Evolutionary conservation across 768 basidiomycete species (phyloP).

Genomic region (Termitomyces titanicus): DNA sequence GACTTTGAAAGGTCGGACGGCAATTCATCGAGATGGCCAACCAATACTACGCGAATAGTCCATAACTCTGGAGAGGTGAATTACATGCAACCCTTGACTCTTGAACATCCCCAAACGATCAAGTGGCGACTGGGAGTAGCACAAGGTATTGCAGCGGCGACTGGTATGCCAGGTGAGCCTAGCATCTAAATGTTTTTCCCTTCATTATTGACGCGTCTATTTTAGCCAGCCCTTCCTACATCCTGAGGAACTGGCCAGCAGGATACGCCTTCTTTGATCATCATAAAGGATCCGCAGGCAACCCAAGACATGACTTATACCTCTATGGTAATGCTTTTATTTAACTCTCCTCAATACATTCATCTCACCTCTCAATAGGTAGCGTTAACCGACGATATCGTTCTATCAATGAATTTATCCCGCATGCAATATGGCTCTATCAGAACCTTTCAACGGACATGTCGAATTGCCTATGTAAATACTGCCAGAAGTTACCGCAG

Average conservation of each 20-base stretch:
- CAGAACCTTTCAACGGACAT: conserved; percentile 45
- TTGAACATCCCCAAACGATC: conserved; percentile 47
- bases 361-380: conserved; percentile 31
- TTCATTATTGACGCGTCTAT: conserved; percentile 4
- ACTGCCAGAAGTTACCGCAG: conserved; percentile 69
- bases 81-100: conserved; percentile 53
- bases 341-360: neutral
- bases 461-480: conserved; percentile 67
- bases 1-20: conserved; percentile 67
- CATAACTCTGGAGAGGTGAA: conserved; percentile 68
- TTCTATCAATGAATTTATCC: conserved; percentile 81
- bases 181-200: neutral
- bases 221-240: conserved; percentile 52
- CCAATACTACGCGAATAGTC: conserved; percentile 47
- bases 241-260: conserved; percentile 60
- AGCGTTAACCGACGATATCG: conserved; percentile 56
- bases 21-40: conserved; percentile 48
- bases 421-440: conserved; percentile 80
- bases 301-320: conserved; percentile 73
- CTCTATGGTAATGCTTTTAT: conserved; percentile 55
- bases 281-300: conserved; percentile 52
- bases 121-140: conserved; percentile 55
- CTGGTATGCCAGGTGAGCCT: conserved; percentile 50
- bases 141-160: conserved; percentile 34
- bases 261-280: conserved; percentile 76